A percentile compares a stretch with the other conserved stretches of the same genome.
Evolutionary conservation across 2,329 filamentous ascomycete species (phyloP).

Genomic region (Fusarium sp.): DNA sequence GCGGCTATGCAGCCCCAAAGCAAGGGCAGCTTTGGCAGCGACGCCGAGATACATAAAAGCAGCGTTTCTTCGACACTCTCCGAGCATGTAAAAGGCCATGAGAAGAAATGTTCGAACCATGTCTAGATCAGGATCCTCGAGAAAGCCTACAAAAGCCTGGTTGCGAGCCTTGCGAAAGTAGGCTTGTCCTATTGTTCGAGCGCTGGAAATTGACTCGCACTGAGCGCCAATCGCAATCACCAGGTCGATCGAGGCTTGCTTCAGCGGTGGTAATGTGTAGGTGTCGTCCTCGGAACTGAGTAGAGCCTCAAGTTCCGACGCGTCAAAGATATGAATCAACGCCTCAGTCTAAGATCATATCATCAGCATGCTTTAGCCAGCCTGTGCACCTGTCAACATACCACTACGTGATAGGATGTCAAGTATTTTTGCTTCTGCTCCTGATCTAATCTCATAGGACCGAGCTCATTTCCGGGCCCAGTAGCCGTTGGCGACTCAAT

Average conservation of each 20-base stretch:
- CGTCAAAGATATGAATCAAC: conserved; percentile 49
- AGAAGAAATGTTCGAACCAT: conserved; percentile 52
- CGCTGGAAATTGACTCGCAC: conserved; percentile 34
- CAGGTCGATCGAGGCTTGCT: conserved; percentile 27
- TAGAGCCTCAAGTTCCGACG: conserved; percentile 44
- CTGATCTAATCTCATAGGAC: background rate
- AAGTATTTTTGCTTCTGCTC: conserved; percentile 24
- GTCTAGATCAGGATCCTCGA: conserved; percentile 43
- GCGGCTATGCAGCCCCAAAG: conserved; percentile 63
- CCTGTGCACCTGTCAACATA: background rate
- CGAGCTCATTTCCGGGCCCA: conserved; percentile 1
- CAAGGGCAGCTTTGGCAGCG: conserved; percentile 66
- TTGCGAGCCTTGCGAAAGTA: conserved; percentile 59
- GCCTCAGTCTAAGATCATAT: conserved; percentile 47
- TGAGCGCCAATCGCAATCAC: conserved; percentile 45
- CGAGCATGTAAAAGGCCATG: conserved; percentile 79
- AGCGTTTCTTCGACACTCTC: conserved; percentile 68
- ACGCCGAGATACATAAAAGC: conserved; percentile 73
- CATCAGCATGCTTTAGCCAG: background rate
- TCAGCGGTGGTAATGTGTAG: conserved; percentile 2
- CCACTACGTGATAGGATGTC: conserved; percentile 32
- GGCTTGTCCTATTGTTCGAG: conserved; percentile 41
- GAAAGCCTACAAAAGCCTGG: conserved; percentile 38
- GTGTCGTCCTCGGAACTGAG: conserved; percentile 21
- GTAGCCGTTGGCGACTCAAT: conserved; percentile 35